Base-by-base conservation (phyloP, 805 yeast genomes). In the Ogataea ramenticola region DNA sequence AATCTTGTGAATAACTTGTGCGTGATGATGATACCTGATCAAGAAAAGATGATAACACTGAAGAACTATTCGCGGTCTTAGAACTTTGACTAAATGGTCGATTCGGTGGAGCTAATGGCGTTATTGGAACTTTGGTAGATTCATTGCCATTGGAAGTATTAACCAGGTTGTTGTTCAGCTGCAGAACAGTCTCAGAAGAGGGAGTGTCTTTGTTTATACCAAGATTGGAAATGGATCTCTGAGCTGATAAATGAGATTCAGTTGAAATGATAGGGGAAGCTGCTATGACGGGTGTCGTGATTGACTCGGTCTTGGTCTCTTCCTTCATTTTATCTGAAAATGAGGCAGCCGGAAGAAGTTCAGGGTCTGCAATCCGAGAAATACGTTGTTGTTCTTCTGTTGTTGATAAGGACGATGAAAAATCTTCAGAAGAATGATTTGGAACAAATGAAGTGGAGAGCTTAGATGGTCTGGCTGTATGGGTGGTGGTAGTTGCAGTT, bases 401-500 rank as follows among this genome's bases (percentile, higher is more conserved):
- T 6, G 10, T 10, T 7, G 10, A 24, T 6, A 10, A 24, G 10
- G 27, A 24, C 10, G 27, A 7, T 10, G 6, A 10, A 10, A 7
- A 24, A 9, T 32, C 35, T 32, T 32, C 35, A 11, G 20, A 10
- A 8, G n/a, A n/a, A 17, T 20, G 11, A 17, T 41, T 22, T 15
- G 39, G 21, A 4, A 24, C 39, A 24, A 29, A 20, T 3, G 45
- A 33, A 22, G 26, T 30, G 2, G 39, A 36, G 4, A 36, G 5
- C 7, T 16, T 37, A 8, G 40, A 37, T 7, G 47, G 39, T 9
- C 49, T 39, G 12, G 47, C 34, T 4, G 46, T 24, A 4, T 43
- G 39, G 1, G 47, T 47, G 1, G 56, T 50, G 1, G 56, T 56
- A 9, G 59, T 49, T 3, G 56, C 49, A 0, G 58, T 51, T 9